Evolutionary conservation across 2,329 filamentous ascomycete species (phyloP), one percentile per base, ranked within the genome.

Genomic region (Ceratocystis variospora): DNA sequence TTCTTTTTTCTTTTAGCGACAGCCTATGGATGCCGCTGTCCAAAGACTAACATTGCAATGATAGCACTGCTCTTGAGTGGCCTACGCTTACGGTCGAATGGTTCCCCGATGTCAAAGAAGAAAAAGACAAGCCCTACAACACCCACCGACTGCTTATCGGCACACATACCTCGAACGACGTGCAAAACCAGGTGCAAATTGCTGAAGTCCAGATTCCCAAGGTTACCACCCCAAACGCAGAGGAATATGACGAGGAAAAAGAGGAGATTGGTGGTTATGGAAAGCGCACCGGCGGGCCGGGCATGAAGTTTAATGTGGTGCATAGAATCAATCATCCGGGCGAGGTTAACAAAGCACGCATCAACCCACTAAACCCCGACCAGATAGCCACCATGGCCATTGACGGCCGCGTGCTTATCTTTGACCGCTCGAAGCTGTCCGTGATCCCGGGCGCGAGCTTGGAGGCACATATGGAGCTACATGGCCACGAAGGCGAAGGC

Each of bases 271-370:
- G 95, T 63, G 94, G 94, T 61, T 92, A 96, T 75, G 92, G 90
- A 48, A 88, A 87, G 63, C 87, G 87, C 68, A 75, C 75, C 12
- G 88, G 90, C 70, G 82, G 86, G 25, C 81, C 85, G 22, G 80
- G 84, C 53, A 87, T 97, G 75, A 91, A 89, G 72, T 96, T 96
- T 79, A 88, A 88, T 70, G 89, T 99, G 72, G 87, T 94, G 63
- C 94, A 99, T 76, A 94, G 89, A 76, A 99, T 99, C 74, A 89
- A 96, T 74, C 94, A 99, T 74, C 91, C 92, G 17, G 89, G 90
- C 69, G 94, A 99, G 76, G 91, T 99, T 74, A 99, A 99, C 81
- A 99, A 97, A 79, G 95, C 94, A 17, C 87, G 94, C 71, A 97
- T 97, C 74, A 92, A 96, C 76, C 94, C 94, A 12, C 93, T 97